Evolutionary conservation across 2,329 filamentous ascomycete species (phyloP).

Genomic region (Cercospora sp.): DNA sequence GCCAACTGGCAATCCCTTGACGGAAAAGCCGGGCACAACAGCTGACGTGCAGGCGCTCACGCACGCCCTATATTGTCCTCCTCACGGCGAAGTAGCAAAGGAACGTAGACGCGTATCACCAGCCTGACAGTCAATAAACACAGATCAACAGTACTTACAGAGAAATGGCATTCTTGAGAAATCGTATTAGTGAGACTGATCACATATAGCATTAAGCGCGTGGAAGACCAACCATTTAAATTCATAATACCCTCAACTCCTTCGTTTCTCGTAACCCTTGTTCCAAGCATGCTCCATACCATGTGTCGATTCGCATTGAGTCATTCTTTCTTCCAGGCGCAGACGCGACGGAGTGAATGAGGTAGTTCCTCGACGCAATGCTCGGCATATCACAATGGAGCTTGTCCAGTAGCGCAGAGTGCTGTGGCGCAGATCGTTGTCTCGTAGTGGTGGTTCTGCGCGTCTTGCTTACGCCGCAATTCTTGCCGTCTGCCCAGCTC

Average conservation of each 20-base stretch:
- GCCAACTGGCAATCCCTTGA: not conserved
- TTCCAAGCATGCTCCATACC: not conserved
- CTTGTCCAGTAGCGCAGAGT: not conserved
- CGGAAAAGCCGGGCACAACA: not conserved
- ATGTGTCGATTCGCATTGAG: not conserved
- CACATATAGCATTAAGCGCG: not conserved
- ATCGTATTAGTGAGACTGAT: constrained; percentile 9
- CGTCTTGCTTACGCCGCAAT: not conserved
- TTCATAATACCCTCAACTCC: not conserved
- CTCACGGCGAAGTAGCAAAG: not conserved
- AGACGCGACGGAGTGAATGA: not conserved
- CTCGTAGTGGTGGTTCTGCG: not conserved
- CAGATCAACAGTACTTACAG: not conserved
- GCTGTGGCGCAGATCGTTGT: not conserved
- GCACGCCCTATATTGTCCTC: not conserved
- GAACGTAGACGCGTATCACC: not conserved
- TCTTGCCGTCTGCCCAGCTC: not conserved
- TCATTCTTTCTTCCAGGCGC: not conserved
- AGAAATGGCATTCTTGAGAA: not conserved
- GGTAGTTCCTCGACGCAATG: not conserved
- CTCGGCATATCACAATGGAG: not conserved
- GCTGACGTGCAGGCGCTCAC: not conserved
- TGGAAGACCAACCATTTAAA: constrained; percentile 14
- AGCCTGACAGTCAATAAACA: not conserved
- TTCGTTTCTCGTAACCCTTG: not conserved